Evolutionary conservation across 2,329 filamentous ascomycete genomes (phyloP).

Genomic region (Paramyrothecium roridum): DNA sequence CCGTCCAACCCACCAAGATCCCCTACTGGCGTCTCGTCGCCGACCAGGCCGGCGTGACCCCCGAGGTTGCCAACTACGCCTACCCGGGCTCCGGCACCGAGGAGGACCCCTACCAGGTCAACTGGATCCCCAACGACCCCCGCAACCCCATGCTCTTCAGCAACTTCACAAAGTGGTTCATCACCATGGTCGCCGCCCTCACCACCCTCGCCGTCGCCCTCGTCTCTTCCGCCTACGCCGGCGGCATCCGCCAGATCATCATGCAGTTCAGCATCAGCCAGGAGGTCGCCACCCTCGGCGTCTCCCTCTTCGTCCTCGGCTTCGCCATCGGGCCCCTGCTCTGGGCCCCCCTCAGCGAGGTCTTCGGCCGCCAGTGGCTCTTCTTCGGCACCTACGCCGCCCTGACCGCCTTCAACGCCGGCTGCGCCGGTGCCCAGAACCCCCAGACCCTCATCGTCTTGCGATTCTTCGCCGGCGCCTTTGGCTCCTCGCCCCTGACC

Average conservation of each 20-base stretch:
- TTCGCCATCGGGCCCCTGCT: slow-evolving; percentile 54
- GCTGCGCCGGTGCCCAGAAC: slow-evolving; percentile 46
- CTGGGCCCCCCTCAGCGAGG: slow-evolving; percentile 59
- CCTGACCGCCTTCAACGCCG: slow-evolving; percentile 53
- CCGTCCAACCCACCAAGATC: slow-evolving; percentile 1
- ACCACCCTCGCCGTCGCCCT: slow-evolving; percentile 64
- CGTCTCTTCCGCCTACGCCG: slow-evolving; percentile 59
- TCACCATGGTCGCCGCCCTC: slow-evolving; percentile 56
- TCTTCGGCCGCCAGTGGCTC: slow-evolving; percentile 53
- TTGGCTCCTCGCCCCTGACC: slow-evolving; percentile 53
- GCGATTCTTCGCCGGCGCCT: slow-evolving; percentile 57
- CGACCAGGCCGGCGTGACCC: slow-evolving; percentile 49
- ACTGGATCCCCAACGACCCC: slow-evolving; percentile 61
- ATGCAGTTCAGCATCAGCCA: slow-evolving; percentile 65
- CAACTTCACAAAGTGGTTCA: slow-evolving; percentile 56
- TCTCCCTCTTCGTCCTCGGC: slow-evolving; percentile 57
- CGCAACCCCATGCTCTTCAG: slow-evolving; percentile 60
- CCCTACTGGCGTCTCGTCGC: slow-evolving; percentile 36
- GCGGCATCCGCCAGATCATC: slow-evolving; percentile 56
- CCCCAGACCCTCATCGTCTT: slow-evolving; percentile 55
- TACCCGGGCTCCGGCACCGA: slow-evolving; percentile 59
- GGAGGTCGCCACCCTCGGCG: slow-evolving; percentile 67
- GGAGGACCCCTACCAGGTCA: slow-evolving; percentile 60
- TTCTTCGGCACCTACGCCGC: slow-evolving; percentile 49
- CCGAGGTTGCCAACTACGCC: slow-evolving; percentile 44